Evolutionary conservation across 805 yeast genomes (phyloP), one percentile per base, ranked within the genome.

Genomic region (Schwanniomyces vanrijiae): DNA sequence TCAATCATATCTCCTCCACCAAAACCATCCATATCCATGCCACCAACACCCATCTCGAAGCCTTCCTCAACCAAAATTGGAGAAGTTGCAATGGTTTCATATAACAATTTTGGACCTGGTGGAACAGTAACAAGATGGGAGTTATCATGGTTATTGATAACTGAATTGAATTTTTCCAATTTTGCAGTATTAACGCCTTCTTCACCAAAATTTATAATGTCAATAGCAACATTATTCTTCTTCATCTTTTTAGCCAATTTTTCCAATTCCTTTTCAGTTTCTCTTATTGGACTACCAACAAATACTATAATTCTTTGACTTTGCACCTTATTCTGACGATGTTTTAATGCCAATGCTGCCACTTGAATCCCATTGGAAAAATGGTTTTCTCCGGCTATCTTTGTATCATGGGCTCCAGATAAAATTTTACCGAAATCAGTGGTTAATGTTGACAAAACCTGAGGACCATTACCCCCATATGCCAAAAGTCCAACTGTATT

Each of bases 321-420:
- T 65, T 90, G 98, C 5, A 86, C 85, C 68, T 88, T 90, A 71
- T 94, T 92, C 66, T 90, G 97, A 61, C 99, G 89, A 71, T 92
- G 97, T 64, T 91, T 94, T 62, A 92, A 82, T 16, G 97, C 97
- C 60, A 94, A 66, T 13, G 77, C 77, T 11, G 98, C 98, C 52
- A 94, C 96, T 70, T 91, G 96, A 56, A 94, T 82, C 9, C 96
- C 95, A 33, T 90, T 86, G 24, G 85, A 73, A 48, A 94, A 76
- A 60, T 90, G 88, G 34, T 75, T 66, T 28, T 63, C 62, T 1
- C 96, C 97, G 13, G 75, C 73, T 46, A 94, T 83, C 54, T 79
- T 80, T 26, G 85, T 84, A 39, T 86, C 90, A 60, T 90, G 96
- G 37, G 90, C 74, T 5, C 96, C 97, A 19, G 88, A 75, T 53